phyloP scores from a whole-genome alignment of 257 asterid species.

The Solanum lignicaule region DNA sequence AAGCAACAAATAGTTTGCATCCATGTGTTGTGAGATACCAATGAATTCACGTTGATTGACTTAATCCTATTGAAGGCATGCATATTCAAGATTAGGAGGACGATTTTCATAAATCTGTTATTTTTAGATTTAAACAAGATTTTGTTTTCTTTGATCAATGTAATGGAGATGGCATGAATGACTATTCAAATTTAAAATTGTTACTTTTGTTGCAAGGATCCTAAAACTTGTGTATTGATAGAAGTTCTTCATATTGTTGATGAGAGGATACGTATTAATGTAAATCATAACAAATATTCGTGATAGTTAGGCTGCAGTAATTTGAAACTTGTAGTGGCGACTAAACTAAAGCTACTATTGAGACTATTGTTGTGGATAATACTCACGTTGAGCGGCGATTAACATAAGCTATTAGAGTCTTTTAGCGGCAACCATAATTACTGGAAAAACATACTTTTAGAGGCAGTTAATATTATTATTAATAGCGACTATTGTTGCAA shows the following conservation, averaged over 20 bases:
- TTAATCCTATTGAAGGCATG: neutral
- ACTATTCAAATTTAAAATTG: neutral
- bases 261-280: neutral
- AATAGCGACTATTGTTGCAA: neutral
- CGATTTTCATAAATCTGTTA: neutral
- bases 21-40: neutral
- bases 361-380: neutral
- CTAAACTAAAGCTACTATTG: neutral
- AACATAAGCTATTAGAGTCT: neutral
- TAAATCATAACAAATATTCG: neutral
- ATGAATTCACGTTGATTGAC: neutral
- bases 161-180: neutral
- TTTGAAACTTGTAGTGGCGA: neutral
- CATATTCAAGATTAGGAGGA: neutral
- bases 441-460: neutral
- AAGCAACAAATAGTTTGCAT: neutral
- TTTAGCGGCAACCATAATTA: neutral
- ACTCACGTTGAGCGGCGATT: neutral
- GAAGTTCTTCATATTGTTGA: neutral
- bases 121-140: neutral
- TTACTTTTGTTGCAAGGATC: neutral
- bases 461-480: neutral
- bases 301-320: neutral
- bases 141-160: neutral
- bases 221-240: neutral